Evolutionary conservation across 2,329 filamentous ascomycete genomes (phyloP).

Genomic region (Verruconis gallopava): DNA sequence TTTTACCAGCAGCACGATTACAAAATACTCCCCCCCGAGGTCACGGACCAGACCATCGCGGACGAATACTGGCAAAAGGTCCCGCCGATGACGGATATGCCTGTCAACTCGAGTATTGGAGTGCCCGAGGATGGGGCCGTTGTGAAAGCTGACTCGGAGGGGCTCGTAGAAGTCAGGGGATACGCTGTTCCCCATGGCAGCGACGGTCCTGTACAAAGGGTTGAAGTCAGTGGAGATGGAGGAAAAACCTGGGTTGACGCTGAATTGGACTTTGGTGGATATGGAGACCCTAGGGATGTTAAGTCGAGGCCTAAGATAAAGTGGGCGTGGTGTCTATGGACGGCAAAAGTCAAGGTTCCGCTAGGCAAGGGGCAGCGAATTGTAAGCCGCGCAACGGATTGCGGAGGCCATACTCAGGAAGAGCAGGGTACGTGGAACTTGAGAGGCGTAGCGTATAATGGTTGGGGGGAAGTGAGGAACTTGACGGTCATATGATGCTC

Average conservation of each 20-base stretch:
- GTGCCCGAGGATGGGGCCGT: slow-evolving; percentile 33
- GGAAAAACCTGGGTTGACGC: slow-evolving; percentile 39
- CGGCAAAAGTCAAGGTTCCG: slow-evolving; percentile 28
- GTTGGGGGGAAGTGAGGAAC: slow-evolving; percentile 41
- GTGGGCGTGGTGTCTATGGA: slow-evolving; percentile 48
- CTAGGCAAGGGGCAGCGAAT: slow-evolving; percentile 31
- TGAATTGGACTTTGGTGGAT: slow-evolving; percentile 20
- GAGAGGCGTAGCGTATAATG: slow-evolving; percentile 47
- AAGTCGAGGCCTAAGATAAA: slow-evolving; percentile 23
- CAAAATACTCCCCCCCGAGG: slow-evolving; percentile 43
- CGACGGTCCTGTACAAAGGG: slow-evolving; percentile 38
- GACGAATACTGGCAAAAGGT: slow-evolving; percentile 39
- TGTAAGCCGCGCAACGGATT: slow-evolving; percentile 43
- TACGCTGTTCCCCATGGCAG: slow-evolving; percentile 44
- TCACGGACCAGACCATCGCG: slow-evolving; percentile 34
- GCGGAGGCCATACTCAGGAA: slow-evolving; percentile 38
- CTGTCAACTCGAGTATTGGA: slow-evolving; percentile 42
- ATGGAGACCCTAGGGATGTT: slow-evolving; percentile 13
- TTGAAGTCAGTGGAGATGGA: slow-evolving; percentile 40
- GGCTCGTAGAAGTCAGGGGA: slow-evolving; percentile 36
- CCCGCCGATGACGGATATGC: slow-evolving; percentile 41
- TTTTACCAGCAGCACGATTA: slow-evolving; percentile 48
- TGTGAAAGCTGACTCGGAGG: slow-evolving; percentile 27
- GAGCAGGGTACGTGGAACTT: slow-evolving; percentile 42
- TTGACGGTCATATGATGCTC: slow-evolving; percentile 27